Percentiles rank a stretch among this genome's conserved stretches.
Evolutionary conservation across 257 asterid species (phyloP).

Genomic region (Solanum virginianum): DNA sequence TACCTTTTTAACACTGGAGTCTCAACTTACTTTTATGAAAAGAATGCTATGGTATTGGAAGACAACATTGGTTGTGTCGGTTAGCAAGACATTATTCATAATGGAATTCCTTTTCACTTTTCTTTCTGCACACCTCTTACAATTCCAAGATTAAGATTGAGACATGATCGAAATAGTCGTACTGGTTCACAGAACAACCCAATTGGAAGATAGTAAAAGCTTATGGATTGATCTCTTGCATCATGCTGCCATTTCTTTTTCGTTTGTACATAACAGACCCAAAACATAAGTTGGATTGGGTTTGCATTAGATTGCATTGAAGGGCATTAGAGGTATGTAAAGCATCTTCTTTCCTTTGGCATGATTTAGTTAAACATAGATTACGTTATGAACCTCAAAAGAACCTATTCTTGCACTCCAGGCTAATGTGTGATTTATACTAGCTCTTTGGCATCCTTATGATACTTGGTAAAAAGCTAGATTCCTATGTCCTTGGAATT

Average conservation of each 20-base stretch:
- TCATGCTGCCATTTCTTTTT: neutral
- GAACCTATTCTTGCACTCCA: no score
- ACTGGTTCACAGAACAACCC: slow-evolving; percentile 12
- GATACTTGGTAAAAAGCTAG: no score
- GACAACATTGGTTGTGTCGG: slow-evolving; percentile 67
- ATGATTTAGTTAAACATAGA: no score
- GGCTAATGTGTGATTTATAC: no score
- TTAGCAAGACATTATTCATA: slow-evolving; percentile 50
- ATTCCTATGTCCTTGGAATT: no score
- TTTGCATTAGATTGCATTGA: no score
- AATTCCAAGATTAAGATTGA: slow-evolving; percentile 46
- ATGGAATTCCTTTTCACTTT: slow-evolving; percentile 52
- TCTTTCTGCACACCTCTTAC: slow-evolving; percentile 55
- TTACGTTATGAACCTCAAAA: no score
- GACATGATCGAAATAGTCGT: slow-evolving; percentile 12
- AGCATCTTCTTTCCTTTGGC: no score
- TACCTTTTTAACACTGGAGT: slow-evolving; percentile 46
- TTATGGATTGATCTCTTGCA: neutral
- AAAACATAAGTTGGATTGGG: no score
- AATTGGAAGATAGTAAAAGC: slow-evolving; percentile 5
- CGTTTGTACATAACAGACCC: neutral
- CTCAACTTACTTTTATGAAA: slow-evolving; percentile 59
- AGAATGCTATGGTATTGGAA: slow-evolving; percentile 66
- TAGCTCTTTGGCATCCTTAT: no score
- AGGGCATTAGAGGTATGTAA: no score